Conservation (phyloP, 768 basidiomycete genomes). For the Scleroderma citrinum region DNA sequence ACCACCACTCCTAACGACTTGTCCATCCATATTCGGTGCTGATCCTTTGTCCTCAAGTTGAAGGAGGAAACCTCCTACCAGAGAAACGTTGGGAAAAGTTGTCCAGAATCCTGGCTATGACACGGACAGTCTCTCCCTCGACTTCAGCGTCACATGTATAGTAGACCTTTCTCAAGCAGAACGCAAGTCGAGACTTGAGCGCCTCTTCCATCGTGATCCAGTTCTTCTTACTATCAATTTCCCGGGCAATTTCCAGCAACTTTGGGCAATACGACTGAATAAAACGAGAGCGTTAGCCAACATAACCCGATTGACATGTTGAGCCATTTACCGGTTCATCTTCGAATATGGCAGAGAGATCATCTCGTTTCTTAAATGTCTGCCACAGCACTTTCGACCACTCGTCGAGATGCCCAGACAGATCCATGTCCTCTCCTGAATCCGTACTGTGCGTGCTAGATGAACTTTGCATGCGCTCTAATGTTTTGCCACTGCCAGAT, state of each 20-base stretch:
- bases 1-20: background rate
- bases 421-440: too few species aligned
- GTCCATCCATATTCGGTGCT: background rate
- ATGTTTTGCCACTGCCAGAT: too few species aligned
- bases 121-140: constrained; percentile 5
- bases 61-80: background rate
- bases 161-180: constrained; percentile 1
- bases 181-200: constrained; percentile 5
- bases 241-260: constrained; percentile 14
- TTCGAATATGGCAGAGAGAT: constrained; percentile 11
- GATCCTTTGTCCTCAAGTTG: background rate
- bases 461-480: too few species aligned
- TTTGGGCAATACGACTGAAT: background rate
- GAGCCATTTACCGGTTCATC: constrained; percentile 12
- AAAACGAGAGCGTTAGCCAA: background rate
- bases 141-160: background rate
- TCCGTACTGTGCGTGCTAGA: too few species aligned
- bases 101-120: constrained; percentile 13
- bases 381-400: constrained; percentile 8
- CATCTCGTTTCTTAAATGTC: background rate
- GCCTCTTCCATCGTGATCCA: constrained; percentile 14
- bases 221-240: constrained; percentile 19
- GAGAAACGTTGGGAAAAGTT: constrained; percentile 22
- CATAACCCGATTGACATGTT: constrained; percentile 1
- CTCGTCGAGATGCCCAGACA: too few species aligned